phyloP scores from a whole-genome alignment of 2,329 filamentous ascomycete species.

The Teratosphaeriaceae sp. region DNA sequence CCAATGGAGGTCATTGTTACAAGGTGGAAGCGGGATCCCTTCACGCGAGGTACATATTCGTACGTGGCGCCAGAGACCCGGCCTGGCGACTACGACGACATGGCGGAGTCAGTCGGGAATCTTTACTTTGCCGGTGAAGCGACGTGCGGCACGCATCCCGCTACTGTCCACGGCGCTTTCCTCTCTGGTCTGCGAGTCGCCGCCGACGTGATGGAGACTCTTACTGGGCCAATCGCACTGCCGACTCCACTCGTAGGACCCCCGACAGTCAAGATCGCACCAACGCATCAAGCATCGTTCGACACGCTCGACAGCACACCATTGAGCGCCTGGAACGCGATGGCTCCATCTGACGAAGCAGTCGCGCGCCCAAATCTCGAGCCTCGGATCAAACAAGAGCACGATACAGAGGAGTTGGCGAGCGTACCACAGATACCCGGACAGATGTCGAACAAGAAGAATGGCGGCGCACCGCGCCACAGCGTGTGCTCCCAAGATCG shows the following conservation, averaged over 20 bases:
- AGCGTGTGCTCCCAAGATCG: constrained; percentile 26
- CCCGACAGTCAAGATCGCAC: constrained; percentile 35
- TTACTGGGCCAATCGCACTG: constrained; percentile 75
- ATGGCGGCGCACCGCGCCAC: constrained; percentile 19
- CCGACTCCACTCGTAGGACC: constrained; percentile 67
- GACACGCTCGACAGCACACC: not conserved
- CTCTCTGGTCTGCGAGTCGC: constrained; percentile 86
- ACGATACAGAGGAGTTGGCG: constrained; percentile 3
- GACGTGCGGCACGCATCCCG: constrained; percentile 90
- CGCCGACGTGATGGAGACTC: constrained; percentile 71
- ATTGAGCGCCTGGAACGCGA: not conserved
- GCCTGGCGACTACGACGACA: constrained; percentile 83
- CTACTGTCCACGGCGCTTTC: constrained; percentile 95
- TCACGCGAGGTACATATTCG: constrained; percentile 92
- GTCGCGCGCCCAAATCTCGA: not conserved
- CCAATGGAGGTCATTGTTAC: constrained; percentile 86
- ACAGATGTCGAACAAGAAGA: constrained; percentile 22
- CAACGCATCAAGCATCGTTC: not conserved
- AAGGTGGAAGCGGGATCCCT: constrained; percentile 83
- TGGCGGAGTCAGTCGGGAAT: constrained; percentile 79
- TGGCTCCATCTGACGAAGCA: not conserved
- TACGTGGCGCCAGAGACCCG: constrained; percentile 79
- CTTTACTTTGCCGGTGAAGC: constrained; percentile 95
- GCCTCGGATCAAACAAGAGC: constrained; percentile 23
- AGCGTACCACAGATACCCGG: constrained; percentile 5